Evolutionary conservation across 2,329 filamentous ascomycete species (phyloP), one percentile per base, ranked within the genome.

Genomic region (Colletotrichum orchidophilum): DNA sequence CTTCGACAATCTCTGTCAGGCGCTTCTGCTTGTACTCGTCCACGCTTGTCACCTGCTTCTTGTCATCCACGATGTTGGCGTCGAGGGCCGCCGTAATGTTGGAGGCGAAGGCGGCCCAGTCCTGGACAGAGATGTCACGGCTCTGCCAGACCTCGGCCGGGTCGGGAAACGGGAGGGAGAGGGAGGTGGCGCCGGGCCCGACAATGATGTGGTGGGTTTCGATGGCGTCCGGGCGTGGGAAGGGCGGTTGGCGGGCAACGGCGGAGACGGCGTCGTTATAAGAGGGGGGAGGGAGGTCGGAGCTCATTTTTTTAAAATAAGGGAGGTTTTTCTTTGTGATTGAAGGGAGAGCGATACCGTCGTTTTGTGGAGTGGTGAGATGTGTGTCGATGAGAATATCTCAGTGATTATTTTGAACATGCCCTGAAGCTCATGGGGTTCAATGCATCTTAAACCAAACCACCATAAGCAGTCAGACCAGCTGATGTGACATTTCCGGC

Each of bases 61-160:
- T 29, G 15, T 35, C 18, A 29, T 57, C 18, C 9, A 57, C 29
- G 13, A 21, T 8, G 53, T 1, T 31, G 21, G n/a, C 11, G 18
- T 21, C 53, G 35, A 49, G 57, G 15, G 33, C 57, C 13, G 57
- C 35, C 12, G 35, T 60, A 35, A 60, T 60, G 7, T 46, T 24
- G 57, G 35, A 60, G 35, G 57, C 57, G 24, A 60, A 60, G 24
- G 35, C 21, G 57, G 35, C 35, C 57, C 57, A 60, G 15, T 60
- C 57, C 35, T 60, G 57, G 57, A 24, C 27, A 24, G 35, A 42
- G 35, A 49, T 46, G 35, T 60, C 57, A 13, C 57, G 57, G 35
- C 33, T 24, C 24, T 60, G 24, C 57, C 57, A 60, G 24, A 46
- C 39, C 3, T 60, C 57, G 35, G 35, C 57, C 5, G 57, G 35